Evolutionary conservation across 306 rosid genomes (phyloP).

Genomic region (Begonia loranthoides): DNA sequence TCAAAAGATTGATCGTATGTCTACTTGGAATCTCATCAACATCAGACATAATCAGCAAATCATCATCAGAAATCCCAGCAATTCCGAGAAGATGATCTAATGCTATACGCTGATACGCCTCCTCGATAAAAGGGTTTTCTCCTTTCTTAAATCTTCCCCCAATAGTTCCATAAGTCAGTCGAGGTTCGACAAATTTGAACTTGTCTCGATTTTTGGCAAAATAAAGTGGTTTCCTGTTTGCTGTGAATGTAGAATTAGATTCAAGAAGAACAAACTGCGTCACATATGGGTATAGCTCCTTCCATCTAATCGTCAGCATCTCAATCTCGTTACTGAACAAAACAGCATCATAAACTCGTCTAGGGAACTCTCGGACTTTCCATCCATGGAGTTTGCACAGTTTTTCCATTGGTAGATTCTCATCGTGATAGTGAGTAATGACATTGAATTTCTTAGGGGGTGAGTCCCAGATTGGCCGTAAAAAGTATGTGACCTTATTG

Average conservation of each 20-base stretch:
- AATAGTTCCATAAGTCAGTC: slow-evolving; percentile 65
- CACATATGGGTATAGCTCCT: slow-evolving; percentile 76
- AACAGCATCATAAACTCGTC: slow-evolving; percentile 94
- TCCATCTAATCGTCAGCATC: slow-evolving; percentile 83
- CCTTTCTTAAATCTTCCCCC: slow-evolving; percentile 78
- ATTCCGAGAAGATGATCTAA: slow-evolving; percentile 75
- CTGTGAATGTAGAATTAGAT: slow-evolving; percentile 90
- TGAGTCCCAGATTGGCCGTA: slow-evolving; percentile 90
- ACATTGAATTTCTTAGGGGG: slow-evolving; percentile 81
- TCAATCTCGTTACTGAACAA: slow-evolving; percentile 95
- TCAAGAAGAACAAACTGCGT: slow-evolving; percentile 84
- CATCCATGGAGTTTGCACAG: slow-evolving; percentile 94
- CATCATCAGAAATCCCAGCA: slow-evolving; percentile 92
- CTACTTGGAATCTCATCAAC: slow-evolving; percentile 98
- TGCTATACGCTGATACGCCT: slow-evolving; percentile 87
- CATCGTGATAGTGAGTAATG: slow-evolving; percentile 81
- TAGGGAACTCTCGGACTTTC: slow-evolving; percentile 80
- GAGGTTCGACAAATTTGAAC: slow-evolving; percentile 67
- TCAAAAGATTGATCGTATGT: slow-evolving; percentile 83
- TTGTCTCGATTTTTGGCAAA: slow-evolving; percentile 39
- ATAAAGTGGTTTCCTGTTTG: slow-evolving; percentile 55
- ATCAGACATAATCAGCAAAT: slow-evolving; percentile 95
- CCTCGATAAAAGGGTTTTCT: slow-evolving; percentile 94
- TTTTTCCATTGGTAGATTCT: slow-evolving; percentile 77
- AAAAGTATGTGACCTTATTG: slow-evolving; percentile 93